Evolutionary conservation across 2,329 filamentous ascomycete genomes (phyloP), one percentile per base, ranked within the genome.

Genomic region (Massarina eburnea): DNA sequence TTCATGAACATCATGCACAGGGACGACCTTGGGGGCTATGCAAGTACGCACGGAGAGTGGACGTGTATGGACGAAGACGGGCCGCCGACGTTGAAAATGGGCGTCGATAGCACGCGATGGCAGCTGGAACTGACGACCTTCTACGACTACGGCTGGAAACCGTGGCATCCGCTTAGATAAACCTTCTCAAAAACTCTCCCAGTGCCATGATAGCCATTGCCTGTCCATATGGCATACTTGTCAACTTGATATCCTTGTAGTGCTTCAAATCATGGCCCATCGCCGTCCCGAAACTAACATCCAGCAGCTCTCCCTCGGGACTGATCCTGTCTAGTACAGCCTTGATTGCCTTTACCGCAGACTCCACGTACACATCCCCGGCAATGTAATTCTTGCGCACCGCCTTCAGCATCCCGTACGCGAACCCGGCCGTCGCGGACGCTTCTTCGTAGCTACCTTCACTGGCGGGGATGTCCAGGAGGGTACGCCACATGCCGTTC

Each of bases 151-250:
- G 19, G 30, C 35, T 42, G 41, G 43, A 41, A 43, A 39, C 45
- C 39, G 24, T 40, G 30, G 27, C 39, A 32, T 32, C 15, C n/a
- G 15, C 44, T 51, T 70, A 80, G 29, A 80, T 71, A 49, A 80
- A 86, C 24, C 77, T 78, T 38, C 86, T 76, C 67, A 88, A 64
- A 57, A 86, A 88, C 70, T 92, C 88, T 0, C 86, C 86, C 52
- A 91, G 66, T 0, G 86, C 84, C 84, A 91, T 90, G 52, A 91
- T 89, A 0, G 86, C 88, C 88, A 91, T 91, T 0, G 87, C 86
- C 67, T 91, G 88, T 0, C 88, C 88, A 58, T 91, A 91, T 6
- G 88, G 88, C 88, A 91, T 92, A 57, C 84, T 86, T 2, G 88
- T 92, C 50, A 85, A 71, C 1, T 83, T 79, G 46, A 92, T 91